Evolutionary conservation across 2,329 filamentous ascomycete species (phyloP).

Genomic region (Colletotrichum neosansevieriae): DNA sequence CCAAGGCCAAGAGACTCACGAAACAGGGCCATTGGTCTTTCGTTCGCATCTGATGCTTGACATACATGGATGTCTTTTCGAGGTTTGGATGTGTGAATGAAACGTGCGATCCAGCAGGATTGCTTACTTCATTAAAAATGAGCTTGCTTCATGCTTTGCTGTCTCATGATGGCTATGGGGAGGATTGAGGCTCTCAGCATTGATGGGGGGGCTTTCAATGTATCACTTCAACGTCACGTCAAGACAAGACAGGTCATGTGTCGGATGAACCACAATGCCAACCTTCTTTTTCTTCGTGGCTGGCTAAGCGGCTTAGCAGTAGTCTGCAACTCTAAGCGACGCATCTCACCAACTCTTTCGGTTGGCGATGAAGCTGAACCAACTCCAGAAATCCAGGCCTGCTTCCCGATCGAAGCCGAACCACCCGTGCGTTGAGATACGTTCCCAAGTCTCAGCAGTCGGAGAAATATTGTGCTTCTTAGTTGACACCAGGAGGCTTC

Average conservation of each 20-base stretch:
- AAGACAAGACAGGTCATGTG: slow-evolving; percentile 9
- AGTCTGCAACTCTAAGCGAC: neutral
- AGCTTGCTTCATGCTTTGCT: neutral
- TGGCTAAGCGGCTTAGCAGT: neutral
- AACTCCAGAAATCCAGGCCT: neutral
- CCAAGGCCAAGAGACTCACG: slow-evolving; percentile 3
- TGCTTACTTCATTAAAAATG: neutral
- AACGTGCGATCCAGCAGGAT: neutral
- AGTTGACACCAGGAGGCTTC: neutral
- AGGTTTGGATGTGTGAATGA: neutral
- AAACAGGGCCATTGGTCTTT: neutral
- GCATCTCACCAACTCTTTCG: neutral
- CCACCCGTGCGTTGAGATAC: too few relatives aligned
- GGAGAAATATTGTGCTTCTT: too few relatives aligned
- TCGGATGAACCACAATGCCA: slow-evolving; percentile 8
- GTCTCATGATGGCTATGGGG: slow-evolving; percentile 5
- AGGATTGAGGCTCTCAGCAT: slow-evolving; percentile 1
- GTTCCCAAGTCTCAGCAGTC: neutral
- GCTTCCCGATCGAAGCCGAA: neutral
- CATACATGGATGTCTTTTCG: neutral
- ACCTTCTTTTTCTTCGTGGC: neutral
- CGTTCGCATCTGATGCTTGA: slow-evolving; percentile 9
- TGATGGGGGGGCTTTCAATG: neutral
- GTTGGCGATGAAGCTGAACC: neutral
- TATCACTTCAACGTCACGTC: slow-evolving; percentile 17